phyloP scores from a whole-genome alignment of 352 stramenopile genomes.

The Aphanomyces cochlioides region DNA sequence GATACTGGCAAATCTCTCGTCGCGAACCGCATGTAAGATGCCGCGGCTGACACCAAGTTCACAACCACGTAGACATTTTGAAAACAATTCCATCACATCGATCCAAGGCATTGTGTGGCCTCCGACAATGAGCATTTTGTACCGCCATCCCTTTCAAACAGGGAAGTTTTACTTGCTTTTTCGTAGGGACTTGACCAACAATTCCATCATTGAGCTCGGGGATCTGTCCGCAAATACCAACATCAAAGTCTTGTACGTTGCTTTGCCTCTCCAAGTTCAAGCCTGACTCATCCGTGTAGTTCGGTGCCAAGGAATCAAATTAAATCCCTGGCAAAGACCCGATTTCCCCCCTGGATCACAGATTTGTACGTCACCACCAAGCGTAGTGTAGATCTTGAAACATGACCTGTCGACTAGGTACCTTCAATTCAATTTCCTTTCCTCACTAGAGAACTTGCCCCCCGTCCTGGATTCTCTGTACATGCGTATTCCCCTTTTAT shows the following conservation, averaged over 20 bases:
- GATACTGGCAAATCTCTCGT: neutral
- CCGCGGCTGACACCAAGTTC: too few relatives aligned
- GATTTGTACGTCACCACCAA: conserved; percentile 10
- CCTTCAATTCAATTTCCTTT: too few relatives aligned
- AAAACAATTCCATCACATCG: conserved; percentile 17
- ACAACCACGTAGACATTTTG: conserved; percentile 14
- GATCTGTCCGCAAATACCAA: neutral
- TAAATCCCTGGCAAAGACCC: neutral
- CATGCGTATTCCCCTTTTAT: too few relatives aligned
- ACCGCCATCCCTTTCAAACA: neutral
- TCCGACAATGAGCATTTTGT: neutral
- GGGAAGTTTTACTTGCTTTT: too few relatives aligned
- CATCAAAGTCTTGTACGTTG: conserved; percentile 3
- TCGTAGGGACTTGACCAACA: neutral
- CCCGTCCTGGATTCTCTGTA: too few relatives aligned
- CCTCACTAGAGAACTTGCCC: too few relatives aligned
- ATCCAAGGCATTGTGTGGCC: neutral
- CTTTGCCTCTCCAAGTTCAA: too few relatives aligned
- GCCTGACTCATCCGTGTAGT: neutral
- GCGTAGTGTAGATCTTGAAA: neutral
- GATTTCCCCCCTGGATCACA: neutral
- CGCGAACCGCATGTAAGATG: neutral
- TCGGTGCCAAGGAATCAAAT: neutral
- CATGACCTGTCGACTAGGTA: neutral
- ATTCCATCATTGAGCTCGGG: neutral